A percentile compares a stretch with the other conserved stretches of the same genome.
Evolutionary conservation across 2,329 filamentous ascomycete genomes (phyloP).

Genomic region (Lithohypha guttulata): DNA sequence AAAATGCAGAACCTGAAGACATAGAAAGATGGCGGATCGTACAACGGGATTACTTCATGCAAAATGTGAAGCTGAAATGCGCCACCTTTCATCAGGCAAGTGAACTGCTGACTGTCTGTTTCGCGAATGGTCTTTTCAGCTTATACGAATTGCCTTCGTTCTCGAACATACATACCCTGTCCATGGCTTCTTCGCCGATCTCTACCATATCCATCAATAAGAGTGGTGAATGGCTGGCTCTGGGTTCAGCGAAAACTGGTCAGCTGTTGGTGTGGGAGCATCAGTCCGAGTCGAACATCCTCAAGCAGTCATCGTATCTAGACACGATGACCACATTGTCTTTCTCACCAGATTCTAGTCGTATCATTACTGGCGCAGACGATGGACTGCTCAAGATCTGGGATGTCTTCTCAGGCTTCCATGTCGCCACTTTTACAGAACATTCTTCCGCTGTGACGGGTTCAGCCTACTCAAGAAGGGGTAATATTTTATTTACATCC

Average conservation of each 20-base stretch:
- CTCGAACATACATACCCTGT: conserved; percentile 78
- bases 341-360: conserved; percentile 87
- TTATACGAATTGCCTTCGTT: conserved; percentile 95
- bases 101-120: conserved; percentile 89
- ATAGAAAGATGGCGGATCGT: conserved; percentile 82
- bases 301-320: conserved; percentile 96
- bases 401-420: conserved; percentile 94
- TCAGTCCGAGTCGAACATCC: conserved; percentile 97
- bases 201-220: conserved; percentile 91
- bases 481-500: conserved; percentile 90
- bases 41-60: conserved; percentile 89
- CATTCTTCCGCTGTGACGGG: conserved; percentile 87
- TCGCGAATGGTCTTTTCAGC: conserved; percentile 87
- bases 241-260: conserved; percentile 87
- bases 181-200: conserved; percentile 93
- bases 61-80: conserved; percentile 77
- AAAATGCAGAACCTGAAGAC: conserved; percentile 49
- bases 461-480: conserved; percentile 88
- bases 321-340: conserved; percentile 89
- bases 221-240: conserved; percentile 91
- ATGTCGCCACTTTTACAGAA: conserved; percentile 95
- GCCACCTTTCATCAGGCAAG: conserved; percentile 79
- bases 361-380: conserved; percentile 85
- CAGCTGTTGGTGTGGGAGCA: conserved; percentile 99
- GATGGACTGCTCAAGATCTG: conserved; percentile 98